Base-by-base conservation (phyloP, 2,329 filamentous ascomycete genomes). In the Alternaria consortialis region DNA sequence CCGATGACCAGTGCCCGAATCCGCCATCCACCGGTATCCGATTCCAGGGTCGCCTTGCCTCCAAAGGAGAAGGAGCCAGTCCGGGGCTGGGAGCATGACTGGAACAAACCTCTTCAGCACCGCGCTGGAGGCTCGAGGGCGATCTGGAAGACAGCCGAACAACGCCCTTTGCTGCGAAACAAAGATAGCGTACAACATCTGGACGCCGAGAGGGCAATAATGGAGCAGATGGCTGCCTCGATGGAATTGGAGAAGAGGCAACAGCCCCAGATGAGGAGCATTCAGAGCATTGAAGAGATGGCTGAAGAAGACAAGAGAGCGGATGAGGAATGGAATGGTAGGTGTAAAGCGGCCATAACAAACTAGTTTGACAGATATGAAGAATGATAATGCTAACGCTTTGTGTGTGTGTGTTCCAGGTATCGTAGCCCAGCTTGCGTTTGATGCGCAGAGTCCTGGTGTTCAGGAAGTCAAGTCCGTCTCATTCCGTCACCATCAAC, bases 231-330 rank as follows among this genome's bases (percentile, higher is more conserved):
- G 39, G 13, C 20, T 12, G 42, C 31, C 3, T 36, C n/a, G 2
- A 54, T 40, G 34, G 50, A 43, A 8, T 12, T 29, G 15, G 40
- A 32, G 29, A 47, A 40, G 32, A 23, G 36, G 51, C 60, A 36
- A 32, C 12, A 23, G 13, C 44, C 37, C 7, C 42, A 63, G 47
- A 52, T 53, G 47, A 47, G 56, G 25, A 63, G 47, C 34, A 60
- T 63, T 25, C 40, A 53, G 5, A 63, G 60, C 25, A 56, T 63
- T 37, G 56, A 63, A 42, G 56, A 63, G 25, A 60, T 63, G 52
- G 56, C 42, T 6, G 60, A 63, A 25, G 60, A 63, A 13, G 60
- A 63, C 2, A 20, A 57, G 9, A 46, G 36, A n/a, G 60, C 52
- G 11, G 29, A 56, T 5, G 52, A 52, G 31, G 60, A 63, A 50